phyloP scores from a whole-genome alignment of 257 asterid species.

The Penstemon barbatus region DNA sequence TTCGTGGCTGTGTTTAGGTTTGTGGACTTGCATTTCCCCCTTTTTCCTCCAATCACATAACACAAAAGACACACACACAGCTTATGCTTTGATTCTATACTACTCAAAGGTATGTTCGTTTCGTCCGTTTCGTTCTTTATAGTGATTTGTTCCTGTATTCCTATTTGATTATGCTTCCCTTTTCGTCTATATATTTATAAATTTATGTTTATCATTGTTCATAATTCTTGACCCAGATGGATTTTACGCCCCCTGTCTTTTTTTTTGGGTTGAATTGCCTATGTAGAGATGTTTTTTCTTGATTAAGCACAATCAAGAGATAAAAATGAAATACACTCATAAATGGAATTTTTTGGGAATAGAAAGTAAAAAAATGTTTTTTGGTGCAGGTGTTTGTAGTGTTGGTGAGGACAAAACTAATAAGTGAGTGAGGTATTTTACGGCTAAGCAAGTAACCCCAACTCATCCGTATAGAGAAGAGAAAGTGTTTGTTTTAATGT shows the following conservation, averaged over 20 bases:
- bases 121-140: too few relatives aligned
- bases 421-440: slow-evolving; percentile 11
- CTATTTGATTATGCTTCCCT: too few relatives aligned
- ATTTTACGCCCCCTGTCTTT: neutral
- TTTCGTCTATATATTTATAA: too few relatives aligned
- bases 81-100: neutral
- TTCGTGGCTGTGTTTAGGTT: slow-evolving; percentile 25
- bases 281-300: too few relatives aligned
- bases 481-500: slow-evolving; percentile 44
- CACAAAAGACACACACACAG: neutral
- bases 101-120: neutral
- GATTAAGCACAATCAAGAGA: neutral
- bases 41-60: slow-evolving; percentile 3
- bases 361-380: slow-evolving; percentile 1
- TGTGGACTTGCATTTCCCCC: slow-evolving; percentile 14
- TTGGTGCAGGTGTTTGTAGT: slow-evolving; percentile 36
- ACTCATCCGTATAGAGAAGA: slow-evolving; percentile 1
- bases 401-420: slow-evolving; percentile 7
- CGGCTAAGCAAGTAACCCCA: neutral
- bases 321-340: too few relatives aligned
- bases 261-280: neutral
- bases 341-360: neutral
- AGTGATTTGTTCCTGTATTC: too few relatives aligned
- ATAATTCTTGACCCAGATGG: too few relatives aligned
- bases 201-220: too few relatives aligned